phyloP scores from a whole-genome alignment of 768 basidiomycete genomes.

The Naganishia kalamii region DNA sequence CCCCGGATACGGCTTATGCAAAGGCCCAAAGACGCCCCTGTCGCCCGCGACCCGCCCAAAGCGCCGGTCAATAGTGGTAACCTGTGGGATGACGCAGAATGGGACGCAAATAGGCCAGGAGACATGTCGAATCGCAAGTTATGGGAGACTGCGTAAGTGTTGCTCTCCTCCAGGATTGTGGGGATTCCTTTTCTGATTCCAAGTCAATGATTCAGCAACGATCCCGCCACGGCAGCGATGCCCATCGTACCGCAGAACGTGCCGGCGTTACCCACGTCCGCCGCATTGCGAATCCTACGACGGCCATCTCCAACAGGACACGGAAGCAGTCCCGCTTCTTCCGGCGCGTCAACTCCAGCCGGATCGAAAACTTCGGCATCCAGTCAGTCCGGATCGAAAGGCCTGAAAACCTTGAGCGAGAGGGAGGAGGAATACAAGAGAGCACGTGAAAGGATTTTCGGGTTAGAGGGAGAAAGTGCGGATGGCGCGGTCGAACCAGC shows the following conservation, averaged over 20 bases:
- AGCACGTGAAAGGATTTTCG: slow-evolving; percentile 27
- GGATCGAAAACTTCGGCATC: slow-evolving; percentile 8
- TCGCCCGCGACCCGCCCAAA: background rate
- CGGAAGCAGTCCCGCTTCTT: slow-evolving; percentile 10
- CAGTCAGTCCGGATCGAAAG: slow-evolving; percentile 8
- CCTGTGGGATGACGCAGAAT: slow-evolving; percentile 6
- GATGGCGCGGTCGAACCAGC: background rate
- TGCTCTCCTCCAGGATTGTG: background rate
- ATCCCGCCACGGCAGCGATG: background rate
- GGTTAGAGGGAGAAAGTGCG: background rate
- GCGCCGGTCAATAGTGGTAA: background rate
- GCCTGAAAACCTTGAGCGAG: slow-evolving; percentile 22
- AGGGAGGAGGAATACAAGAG: slow-evolving; percentile 21
- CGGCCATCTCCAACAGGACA: slow-evolving; percentile 17
- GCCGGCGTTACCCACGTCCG: slow-evolving; percentile 14
- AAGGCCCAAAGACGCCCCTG: background rate
- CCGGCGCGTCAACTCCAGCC: slow-evolving; percentile 17
- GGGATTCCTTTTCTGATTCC: background rate
- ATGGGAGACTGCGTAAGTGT: slow-evolving; percentile 20
- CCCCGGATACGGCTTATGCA: slow-evolving; percentile 8
- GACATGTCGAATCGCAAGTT: slow-evolving; percentile 10
- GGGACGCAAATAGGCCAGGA: background rate
- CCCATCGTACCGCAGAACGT: slow-evolving; percentile 11
- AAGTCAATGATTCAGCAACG: background rate
- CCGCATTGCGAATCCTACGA: slow-evolving; percentile 19